Base-by-base conservation (phyloP, 2,329 filamentous ascomycete genomes). In the Apiospora saccharicola region DNA sequence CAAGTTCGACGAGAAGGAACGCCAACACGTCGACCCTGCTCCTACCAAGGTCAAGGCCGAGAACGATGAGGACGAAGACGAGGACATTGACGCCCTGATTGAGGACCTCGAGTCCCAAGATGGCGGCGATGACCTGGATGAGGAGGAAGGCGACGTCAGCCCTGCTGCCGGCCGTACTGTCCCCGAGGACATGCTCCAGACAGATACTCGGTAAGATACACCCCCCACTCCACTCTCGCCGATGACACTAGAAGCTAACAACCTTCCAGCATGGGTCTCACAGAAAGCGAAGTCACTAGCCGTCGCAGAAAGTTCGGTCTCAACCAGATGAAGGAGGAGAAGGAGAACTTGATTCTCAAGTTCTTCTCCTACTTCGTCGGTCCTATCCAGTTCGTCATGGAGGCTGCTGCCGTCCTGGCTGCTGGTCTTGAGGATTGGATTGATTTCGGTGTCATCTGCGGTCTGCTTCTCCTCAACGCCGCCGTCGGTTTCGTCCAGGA, bases 331-430 rank as follows among this genome's bases (percentile, higher is more conserved):
- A 95, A 93, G 84, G 94, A 97, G 85, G 93, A 96, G 86, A 95
- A 94, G 85, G 92, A 95, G 84, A 97, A 95, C 80, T 24, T 95
- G 72, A 83, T 95, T 74, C 88, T 96, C 79, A 96, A 97, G 87
- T 97, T 97, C 83, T 83, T 90, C 79, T 77, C 71, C 4, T 73
- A 68, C 24, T 47, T 46, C 34, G 51, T 72, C 46, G 95, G 95
- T 76, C 95, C 95, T 34, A 96, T 97, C 76, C 94, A 97, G 82
- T 96, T 96, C 83, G 94, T 97, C 81, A 97, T 97, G 94, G 93
- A 96, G 91, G 92, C 46, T 83, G 93, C 94, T 74, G 93, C 93
- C 77, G 87, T 95, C 79, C 89, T 97, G 73, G 94, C 94, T 81
- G 93, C 92, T 74, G 93, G 93, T 90, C 90, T 97, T 57, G 84